A percentile compares a stretch with the other conserved stretches of the same genome.
Evolutionary conservation across 169 alveolate genomes (phyloP).

Genomic region (Plasmodium berghei): DNA sequence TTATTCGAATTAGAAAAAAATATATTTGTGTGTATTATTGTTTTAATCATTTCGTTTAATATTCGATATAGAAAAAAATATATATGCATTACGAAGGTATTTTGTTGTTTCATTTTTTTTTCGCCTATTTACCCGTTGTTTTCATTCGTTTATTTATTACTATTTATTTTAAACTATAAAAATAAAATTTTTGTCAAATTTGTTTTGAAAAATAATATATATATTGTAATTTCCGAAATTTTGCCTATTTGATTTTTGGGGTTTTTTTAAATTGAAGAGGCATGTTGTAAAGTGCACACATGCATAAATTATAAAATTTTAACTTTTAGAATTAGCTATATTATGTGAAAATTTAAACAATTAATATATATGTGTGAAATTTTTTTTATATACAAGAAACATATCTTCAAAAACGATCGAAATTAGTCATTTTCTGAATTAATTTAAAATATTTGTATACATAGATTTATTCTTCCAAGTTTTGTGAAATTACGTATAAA

Average conservation of each 20-base stretch:
- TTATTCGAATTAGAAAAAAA: slow-evolving; percentile 8
- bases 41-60: slow-evolving; percentile 11
- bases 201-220: slow-evolving; percentile 22
- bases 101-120: slow-evolving; percentile 2
- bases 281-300: no score
- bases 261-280: not conserved
- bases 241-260: not conserved
- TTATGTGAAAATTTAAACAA: no score
- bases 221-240: not conserved
- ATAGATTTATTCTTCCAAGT: no score
- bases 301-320: no score
- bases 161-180: slow-evolving; percentile 1
- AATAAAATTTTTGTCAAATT: slow-evolving; percentile 22
- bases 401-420: no score
- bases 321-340: no score
- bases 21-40: slow-evolving; percentile 36
- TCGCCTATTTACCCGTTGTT: slow-evolving; percentile 4
- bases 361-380: no score
- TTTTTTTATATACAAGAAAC: no score
- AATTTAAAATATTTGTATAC: no score
- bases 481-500: no score
- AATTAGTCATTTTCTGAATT: no score
- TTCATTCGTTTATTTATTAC: not conserved
- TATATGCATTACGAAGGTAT: not conserved
- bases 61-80: slow-evolving; percentile 14